phyloP scores from a whole-genome alignment of 2,329 filamentous ascomycete genomes.

The Trichoderma aggressivum region DNA sequence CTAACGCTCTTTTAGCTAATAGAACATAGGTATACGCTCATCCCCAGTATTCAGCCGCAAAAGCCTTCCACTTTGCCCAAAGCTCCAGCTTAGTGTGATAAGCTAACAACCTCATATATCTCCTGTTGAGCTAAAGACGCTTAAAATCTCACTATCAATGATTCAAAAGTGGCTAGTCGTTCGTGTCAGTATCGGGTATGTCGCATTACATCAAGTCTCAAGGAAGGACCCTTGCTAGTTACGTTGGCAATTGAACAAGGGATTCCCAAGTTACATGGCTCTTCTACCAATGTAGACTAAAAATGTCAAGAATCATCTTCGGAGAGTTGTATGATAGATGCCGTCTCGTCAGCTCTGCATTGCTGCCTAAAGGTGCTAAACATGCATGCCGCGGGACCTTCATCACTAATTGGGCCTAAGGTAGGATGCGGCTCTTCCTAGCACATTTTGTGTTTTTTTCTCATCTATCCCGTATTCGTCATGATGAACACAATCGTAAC shows the following conservation, averaged over 20 bases:
- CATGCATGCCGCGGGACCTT: neutral
- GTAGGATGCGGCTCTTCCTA: neutral
- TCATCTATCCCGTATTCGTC: neutral
- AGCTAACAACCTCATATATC: too few species aligned
- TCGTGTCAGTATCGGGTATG: neutral
- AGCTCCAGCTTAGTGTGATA: too few species aligned
- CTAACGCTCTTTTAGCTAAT: neutral
- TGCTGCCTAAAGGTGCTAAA: neutral
- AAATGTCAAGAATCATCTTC: neutral
- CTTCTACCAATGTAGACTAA: neutral
- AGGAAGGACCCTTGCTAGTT: neutral
- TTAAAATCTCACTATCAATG: too few species aligned
- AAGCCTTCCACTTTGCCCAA: too few species aligned
- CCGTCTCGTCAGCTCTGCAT: neutral
- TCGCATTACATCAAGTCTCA: neutral
- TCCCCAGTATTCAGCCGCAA: too few species aligned
- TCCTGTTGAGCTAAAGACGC: too few species aligned
- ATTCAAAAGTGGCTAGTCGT: too few species aligned
- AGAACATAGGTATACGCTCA: too few species aligned
- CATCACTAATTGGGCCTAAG: neutral
- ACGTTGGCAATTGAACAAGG: accelerated
- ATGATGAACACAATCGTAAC: neutral
- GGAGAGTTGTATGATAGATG: neutral
- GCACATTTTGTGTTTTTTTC: neutral
- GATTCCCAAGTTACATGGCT: neutral